Base-by-base conservation (phyloP, 768 basidiomycete genomes). In the Kockovaella imperatae region DNA sequence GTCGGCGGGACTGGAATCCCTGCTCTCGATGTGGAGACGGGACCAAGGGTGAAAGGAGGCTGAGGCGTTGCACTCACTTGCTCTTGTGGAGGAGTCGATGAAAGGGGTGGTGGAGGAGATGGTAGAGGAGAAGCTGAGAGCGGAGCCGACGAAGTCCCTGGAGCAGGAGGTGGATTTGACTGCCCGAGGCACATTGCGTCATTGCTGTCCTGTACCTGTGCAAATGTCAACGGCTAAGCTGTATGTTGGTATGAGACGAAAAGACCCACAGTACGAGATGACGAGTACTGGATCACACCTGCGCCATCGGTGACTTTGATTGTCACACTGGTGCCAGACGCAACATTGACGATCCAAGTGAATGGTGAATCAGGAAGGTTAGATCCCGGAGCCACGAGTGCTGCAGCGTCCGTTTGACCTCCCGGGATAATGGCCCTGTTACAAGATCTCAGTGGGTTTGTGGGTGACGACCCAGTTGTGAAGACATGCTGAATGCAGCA, bases 241-340 rank as follows among this genome's bases (percentile, higher is more conserved):
- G n/a, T n/a, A n/a, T n/a, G n/a, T n/a, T n/a, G 41, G 11, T 7
- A 24, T 42, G 41, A 45, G n/a, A 25, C 8, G 25, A 7, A 45
- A 18, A 18, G 20, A 48, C 46, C 21, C 20, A 48, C 46, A 40
- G 57, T 55, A 18, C 52, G 25, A 15, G 53, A 42, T 28, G 52
- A 51, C n/a, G 46, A 49, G 57, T 59, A 59, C 26, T 38, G 23
- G 42, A 38, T 49, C 28, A 32, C 29, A 49, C 86, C 86, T 25
- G 71, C 77, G 48, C 39, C 64, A 59, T 88, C 86, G 63, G 76
- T 77, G 53, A 87, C 53, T 4, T 70, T 74, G 24, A 86, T 62
- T 41, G 77, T 80, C 40, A 86, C 61, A 24, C 52, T 62, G 2
- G 75, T 77, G n/a, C 73, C 52, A 31, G 42, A 14, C 8, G 49